These are phyloP conservation scores for Colletotrichum eleusines DNA, from an alignment of 2,329 filamentous ascomycete species.

Conservation along the genomic window DNA sequence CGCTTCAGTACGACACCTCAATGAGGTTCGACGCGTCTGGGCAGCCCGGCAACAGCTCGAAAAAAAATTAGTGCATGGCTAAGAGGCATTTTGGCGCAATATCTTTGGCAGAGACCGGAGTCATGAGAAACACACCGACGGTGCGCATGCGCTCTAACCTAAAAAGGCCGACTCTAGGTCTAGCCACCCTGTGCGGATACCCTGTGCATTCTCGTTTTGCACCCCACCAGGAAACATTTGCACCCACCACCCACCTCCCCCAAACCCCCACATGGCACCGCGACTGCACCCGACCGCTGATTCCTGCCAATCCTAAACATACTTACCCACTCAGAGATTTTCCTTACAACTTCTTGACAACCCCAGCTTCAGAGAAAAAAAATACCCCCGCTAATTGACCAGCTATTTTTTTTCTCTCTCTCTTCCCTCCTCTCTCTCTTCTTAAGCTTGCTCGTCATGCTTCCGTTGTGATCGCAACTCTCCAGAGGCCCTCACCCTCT, in stretches of 20 bases:
- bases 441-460: slow-evolving; percentile 38
- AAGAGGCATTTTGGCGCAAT: slow-evolving; percentile 28
- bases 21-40: slow-evolving; percentile 29
- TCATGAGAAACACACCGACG: slow-evolving; percentile 26
- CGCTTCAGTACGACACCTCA: slow-evolving; percentile 13
- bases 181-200: slow-evolving; percentile 16
- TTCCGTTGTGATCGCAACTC: slow-evolving; percentile 38
- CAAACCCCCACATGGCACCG: slow-evolving; percentile 33
- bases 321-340: slow-evolving; percentile 42
- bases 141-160: slow-evolving; percentile 19
- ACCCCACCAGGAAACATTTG: slow-evolving; percentile 35
- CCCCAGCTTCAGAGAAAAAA: slow-evolving; percentile 37
- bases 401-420: slow-evolving; percentile 7
- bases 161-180: slow-evolving; percentile 18
- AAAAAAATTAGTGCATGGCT: slow-evolving; percentile 31
- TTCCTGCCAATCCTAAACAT: slow-evolving; percentile 40
- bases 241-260: slow-evolving; percentile 23
- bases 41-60: slow-evolving; percentile 21
- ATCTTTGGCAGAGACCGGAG: slow-evolving; percentile 31
- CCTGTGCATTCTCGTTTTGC: background rate
- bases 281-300: slow-evolving; percentile 40
- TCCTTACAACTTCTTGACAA: slow-evolving; percentile 42
- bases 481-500: slow-evolving; percentile 35
- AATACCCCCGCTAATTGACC: slow-evolving; percentile 23
- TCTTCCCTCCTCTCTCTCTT: slow-evolving; percentile 20